A percentile compares a stretch with the other conserved stretches of the same genome.
Evolutionary conservation across 371 early-diverging fungal genomes (phyloP).

Genomic region (Syncephalis plumigaleata): DNA sequence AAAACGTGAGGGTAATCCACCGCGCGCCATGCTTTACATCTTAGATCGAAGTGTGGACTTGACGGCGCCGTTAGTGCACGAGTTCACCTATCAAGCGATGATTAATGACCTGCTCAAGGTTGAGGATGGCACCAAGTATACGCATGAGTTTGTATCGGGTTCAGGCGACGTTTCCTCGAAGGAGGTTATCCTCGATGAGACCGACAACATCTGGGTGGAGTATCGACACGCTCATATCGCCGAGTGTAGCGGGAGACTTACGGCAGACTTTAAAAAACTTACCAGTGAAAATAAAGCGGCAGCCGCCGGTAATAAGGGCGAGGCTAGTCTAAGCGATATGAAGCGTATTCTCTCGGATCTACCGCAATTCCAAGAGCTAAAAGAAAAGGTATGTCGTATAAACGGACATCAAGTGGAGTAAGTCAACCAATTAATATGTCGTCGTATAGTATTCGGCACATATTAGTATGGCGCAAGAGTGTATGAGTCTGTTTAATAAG

Average conservation of each 20-base stretch:
- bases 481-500: conserved; percentile 56
- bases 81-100: conserved; percentile 91
- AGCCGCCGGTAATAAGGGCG: conserved; percentile 12
- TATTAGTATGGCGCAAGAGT: conserved; percentile 79
- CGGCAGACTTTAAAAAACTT: conserved; percentile 66
- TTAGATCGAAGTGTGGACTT: conserved; percentile 83
- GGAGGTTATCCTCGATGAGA: conserved; percentile 43
- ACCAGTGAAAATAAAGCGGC: conserved; percentile 28
- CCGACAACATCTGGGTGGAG: conserved; percentile 55
- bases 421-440: not conserved
- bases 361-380: conserved; percentile 87
- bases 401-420: not conserved
- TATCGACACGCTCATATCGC: conserved; percentile 90
- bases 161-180: conserved; percentile 26
- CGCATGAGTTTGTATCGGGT: conserved; percentile 17
- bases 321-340: conserved; percentile 63
- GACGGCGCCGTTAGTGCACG: conserved; percentile 73
- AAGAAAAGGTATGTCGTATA: conserved; percentile 31
- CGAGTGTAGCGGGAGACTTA: conserved; percentile 66
- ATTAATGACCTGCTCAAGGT: conserved; percentile 68
- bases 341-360: conserved; percentile 72
- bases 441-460: conserved; percentile 67
- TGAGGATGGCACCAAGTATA: conserved; percentile 51
- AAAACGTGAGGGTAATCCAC: conserved; percentile 33
- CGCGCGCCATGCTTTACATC: conserved; percentile 59